Evolutionary conservation across 352 stramenopile species (phyloP), one percentile per base, ranked within the genome.

Genomic region (Thalassiosira livingstoniorum): DNA sequence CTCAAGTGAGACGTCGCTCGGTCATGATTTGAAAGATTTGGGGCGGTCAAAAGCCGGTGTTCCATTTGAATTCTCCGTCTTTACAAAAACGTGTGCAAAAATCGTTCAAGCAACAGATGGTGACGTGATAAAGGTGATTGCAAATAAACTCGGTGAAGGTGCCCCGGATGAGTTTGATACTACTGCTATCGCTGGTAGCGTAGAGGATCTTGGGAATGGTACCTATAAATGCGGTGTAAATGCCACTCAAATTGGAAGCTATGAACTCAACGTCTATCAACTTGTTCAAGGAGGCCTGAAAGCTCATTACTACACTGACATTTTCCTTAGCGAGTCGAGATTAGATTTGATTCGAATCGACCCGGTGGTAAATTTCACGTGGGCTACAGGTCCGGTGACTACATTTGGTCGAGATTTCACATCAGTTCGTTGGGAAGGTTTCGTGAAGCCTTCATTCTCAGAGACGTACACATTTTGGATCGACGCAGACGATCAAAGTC

Each of bases 301-400:
- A 57, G 87, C 80, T 27, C 51, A 83, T 42, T 92, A 92, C 37
- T 91, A 82, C 31, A 83, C 78, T 34, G 83, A 93, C 65, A 64
- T 65, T 13, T 87, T 88, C 64, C 54, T 90, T 25, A 75, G 57
- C 42, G 35, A 80, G 23, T 61, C 81, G 29, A 51, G 35, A n/a
- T 67, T 84, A 15, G 72, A 79, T 13, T 60, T 88, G 23, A 34
- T 63, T 45, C 74, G 87, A 39, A 66, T 83, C 32, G 90, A 93
- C 79, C 35, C 58, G 18, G n/a, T 64, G n/a, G 69, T 94, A 0
- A 87, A 93, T 72, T 91, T 94, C 39, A 83, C 75, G 10, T 93
- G 78, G 78, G 80, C 68, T 7, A 42, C 23, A 51, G 83, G 76
- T 39, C 39, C 53, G 2, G 68, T 92, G 13, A 82, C 82, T 3